Base-by-base conservation (phyloP, 2,329 filamentous ascomycete genomes). In the Raffaelea arxii region DNA sequence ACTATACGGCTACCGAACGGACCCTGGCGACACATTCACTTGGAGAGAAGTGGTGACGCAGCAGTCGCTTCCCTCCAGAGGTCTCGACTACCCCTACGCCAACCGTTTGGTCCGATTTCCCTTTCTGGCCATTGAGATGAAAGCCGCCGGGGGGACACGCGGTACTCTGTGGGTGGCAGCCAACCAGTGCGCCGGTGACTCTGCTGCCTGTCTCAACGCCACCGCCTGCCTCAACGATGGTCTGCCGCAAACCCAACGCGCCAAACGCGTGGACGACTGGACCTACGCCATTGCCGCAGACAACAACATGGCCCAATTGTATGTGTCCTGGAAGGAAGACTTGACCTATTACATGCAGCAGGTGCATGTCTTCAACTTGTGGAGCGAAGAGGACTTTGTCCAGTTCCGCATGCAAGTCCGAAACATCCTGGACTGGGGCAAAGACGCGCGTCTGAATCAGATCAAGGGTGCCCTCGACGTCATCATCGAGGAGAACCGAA, bases 401-500 rank as follows among this genome's bases (percentile, higher is more conserved):
- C 18, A 6, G 37, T 47, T 47, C 18, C 45, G 45, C 45, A 43
- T 23, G 19, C 45, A 43, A 24, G 45, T 47, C 6, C 45, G 38
- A 14, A 43, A 43, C 45, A 47, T 47, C 43, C 39, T 47, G 16
- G 45, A 47, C 19, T 47, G 45, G 45, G 45, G 45, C n/a, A 49
- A 47, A 44, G 48, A 44, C 21, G 36, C 24, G 19, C 48, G 48
- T 40, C 32, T 49, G 41, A 44, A 25, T 35, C 39, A 47, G 44
- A 49, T 49, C 27, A 41, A 21, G 40, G 44, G 43, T 35, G 44
- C 48, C 2, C 46, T 50, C 25, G 46, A 48, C 46, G 43, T 24
- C 40, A 48, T 50, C 38, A 46, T 52, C 39, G 40, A 44, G 42
- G 47, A 46, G 44, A 48, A 44, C 42, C 46, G 48, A 44, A 47